Percentiles rank a stretch among this genome's conserved stretches.
Evolutionary conservation across 2,329 filamentous ascomycete species (phyloP).

Genomic region (Xylariaceae sp.): DNA sequence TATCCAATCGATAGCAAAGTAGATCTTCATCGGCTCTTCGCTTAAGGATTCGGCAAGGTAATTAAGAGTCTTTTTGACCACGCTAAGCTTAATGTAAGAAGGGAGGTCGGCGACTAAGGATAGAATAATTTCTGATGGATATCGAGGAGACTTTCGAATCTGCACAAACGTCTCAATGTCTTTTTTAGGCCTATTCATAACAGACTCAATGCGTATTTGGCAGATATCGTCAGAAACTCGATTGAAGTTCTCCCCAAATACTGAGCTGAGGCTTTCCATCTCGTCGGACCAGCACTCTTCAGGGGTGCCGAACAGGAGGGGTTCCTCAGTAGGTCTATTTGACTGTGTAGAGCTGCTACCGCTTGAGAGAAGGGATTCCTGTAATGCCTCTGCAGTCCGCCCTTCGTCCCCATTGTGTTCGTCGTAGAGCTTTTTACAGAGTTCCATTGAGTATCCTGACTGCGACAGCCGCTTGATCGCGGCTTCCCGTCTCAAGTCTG

Average conservation of each 20-base stretch:
- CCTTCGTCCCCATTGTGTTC: constrained; percentile 74
- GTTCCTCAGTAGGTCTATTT: constrained; percentile 48
- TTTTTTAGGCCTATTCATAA: constrained; percentile 56
- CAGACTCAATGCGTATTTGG: constrained; percentile 68
- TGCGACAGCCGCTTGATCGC: constrained; percentile 81
- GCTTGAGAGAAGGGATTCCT: constrained; percentile 67
- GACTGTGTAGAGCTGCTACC: constrained; percentile 38
- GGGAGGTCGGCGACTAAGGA: constrained; percentile 75
- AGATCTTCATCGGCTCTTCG: constrained; percentile 88
- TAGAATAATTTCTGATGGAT: constrained; percentile 74
- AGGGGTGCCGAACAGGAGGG: constrained; percentile 56
- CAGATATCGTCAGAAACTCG: constrained; percentile 68
- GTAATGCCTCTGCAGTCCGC: constrained; percentile 78
- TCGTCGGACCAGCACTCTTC: constrained; percentile 84
- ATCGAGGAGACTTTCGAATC: constrained; percentile 74
- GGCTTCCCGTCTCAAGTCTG: constrained; percentile 77
- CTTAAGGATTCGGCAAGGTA: constrained; percentile 73
- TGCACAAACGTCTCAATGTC: constrained; percentile 64
- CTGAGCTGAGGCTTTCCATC: constrained; percentile 80
- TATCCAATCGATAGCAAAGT: constrained; percentile 88
- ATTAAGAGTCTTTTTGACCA: constrained; percentile 76
- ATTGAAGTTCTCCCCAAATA: constrained; percentile 77
- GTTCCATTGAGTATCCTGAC: constrained; percentile 83
- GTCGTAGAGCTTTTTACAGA: constrained; percentile 81
- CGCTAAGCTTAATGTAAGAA: constrained; percentile 90